A percentile compares a stretch with the other conserved stretches of the same genome.
phyloP scores from a whole-genome alignment of 495 filamentous ascomycete genomes.

The Podospora bellae-mahoneyi region DNA sequence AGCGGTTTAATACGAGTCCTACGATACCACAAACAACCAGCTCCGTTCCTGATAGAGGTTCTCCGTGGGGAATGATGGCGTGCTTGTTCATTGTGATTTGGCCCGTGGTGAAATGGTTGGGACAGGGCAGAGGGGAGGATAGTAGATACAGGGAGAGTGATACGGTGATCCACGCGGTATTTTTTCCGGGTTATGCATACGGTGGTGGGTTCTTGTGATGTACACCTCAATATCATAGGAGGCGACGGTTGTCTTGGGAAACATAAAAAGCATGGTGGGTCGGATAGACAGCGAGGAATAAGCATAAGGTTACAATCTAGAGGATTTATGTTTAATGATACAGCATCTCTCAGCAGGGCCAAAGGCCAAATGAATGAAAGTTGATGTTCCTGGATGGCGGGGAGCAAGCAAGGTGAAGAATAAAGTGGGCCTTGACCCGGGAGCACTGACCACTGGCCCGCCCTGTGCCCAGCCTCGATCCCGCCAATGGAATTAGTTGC shows the following conservation, averaged over 20 bases:
- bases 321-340: background rate
- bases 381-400: background rate
- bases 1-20: background rate
- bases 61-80: background rate
- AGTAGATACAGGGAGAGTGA: background rate
- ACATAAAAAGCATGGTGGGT: background rate
- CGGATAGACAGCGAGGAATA: background rate
- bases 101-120: background rate
- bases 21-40: conserved; percentile 5
- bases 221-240: background rate
- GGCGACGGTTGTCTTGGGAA: background rate
- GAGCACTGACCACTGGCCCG: conserved; percentile 5
- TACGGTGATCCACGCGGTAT: background rate
- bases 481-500: conserved; percentile 27
- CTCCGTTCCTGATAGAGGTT: background rate
- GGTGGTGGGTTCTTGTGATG: too few species aligned
- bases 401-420: background rate
- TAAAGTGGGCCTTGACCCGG: background rate
- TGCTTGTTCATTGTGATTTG: background rate
- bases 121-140: background rate
- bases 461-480: background rate
- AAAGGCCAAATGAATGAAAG: background rate
- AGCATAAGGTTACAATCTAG: background rate
- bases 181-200: background rate
- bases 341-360: background rate